A percentile compares a stretch with the other conserved stretches of the same genome.
These are phyloP conservation scores for Kodamaea leandrae DNA, from an alignment of 805 yeast genomes.

Conservation along the genomic window DNA sequence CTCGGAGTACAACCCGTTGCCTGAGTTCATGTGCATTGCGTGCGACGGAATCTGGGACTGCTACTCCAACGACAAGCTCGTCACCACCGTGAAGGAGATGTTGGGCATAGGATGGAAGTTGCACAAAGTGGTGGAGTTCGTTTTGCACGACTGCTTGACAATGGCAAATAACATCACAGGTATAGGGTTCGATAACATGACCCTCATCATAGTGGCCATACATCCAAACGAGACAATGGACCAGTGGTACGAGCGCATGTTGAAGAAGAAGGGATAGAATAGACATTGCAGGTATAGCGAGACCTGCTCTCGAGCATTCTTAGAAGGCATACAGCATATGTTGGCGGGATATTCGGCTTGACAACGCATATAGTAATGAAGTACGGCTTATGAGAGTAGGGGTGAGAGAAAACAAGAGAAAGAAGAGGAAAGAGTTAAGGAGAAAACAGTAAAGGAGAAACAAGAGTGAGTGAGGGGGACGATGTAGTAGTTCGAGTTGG, in stretches of 20 bases:
- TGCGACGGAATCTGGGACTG: constrained; percentile 51
- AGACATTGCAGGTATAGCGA: too few relatives aligned
- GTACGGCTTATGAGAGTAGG: too few relatives aligned
- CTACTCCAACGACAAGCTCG: constrained; percentile 52
- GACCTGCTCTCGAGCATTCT: too few relatives aligned
- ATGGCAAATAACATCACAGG: constrained; percentile 76
- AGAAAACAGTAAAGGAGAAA: too few relatives aligned
- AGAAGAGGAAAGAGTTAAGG: too few relatives aligned
- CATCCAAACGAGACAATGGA: constrained; percentile 49
- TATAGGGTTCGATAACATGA: constrained; percentile 82
- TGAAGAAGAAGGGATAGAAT: constrained; percentile 25
- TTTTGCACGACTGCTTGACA: constrained; percentile 63
- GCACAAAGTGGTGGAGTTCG: constrained; percentile 55
- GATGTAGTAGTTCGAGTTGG: too few relatives aligned
- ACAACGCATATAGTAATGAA: too few relatives aligned
- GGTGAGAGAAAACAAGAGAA: too few relatives aligned
- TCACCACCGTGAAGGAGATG: constrained; percentile 54
- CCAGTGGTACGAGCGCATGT: constrained; percentile 60
- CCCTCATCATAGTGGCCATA: constrained; percentile 63
- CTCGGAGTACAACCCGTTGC: constrained; percentile 15
- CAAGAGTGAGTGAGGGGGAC: too few relatives aligned
- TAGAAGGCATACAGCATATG: too few relatives aligned
- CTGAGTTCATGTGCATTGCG: constrained; percentile 41
- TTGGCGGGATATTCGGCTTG: too few relatives aligned
- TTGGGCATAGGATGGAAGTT: constrained; percentile 55